Evolutionary conservation across 805 yeast genomes (phyloP), one percentile per base, ranked within the genome.

Genomic region (Zygotorulaspora chibaensis): DNA sequence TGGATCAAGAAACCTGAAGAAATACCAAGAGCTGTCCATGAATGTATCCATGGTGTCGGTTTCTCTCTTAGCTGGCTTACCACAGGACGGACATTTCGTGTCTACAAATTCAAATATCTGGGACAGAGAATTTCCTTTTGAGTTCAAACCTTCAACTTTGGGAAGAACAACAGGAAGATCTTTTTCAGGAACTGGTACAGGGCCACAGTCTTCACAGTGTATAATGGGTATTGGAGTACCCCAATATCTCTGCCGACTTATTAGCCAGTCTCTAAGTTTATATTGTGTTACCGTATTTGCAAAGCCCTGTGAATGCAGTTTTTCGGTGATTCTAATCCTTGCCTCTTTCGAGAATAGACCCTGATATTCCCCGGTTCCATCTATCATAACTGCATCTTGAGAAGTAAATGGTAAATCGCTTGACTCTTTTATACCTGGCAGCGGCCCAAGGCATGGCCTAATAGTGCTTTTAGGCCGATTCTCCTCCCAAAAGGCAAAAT

Each of bases 1-100:
- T 0, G 95, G 71, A 62, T 93, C 98, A 2, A 83, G 66, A 57
- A 79, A 90, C 48, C 99, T 76, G 69, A 93, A 83, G 64, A 77
- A 87, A 65, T 93, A 93, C 99, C 99, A 93, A 2, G 97, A 89
- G 13, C 96, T 86, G 66, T 93, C 99, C 80, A 93, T 91, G 60
- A 93, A 93, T 0, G 99, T 93, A 61, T 93, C 99, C 99, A 93
- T 91, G 0, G 99, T 93, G 59, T 93, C 99, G 0, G 98, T 87
- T 53, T 93, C 99, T 57, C 99, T 76, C 46, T 76, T 80, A 0
- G 96, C 95, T 1, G 72, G 70, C 7, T 63, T 56, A 2, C 81
- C 81, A 69, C 99, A 93, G 0, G 77, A 73, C 6, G 99, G 99
- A 63, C 99, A 93, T 26, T 70, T 63, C 1, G 84, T 79, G 48